These are phyloP conservation scores for Gastrolobium villosum DNA, from an alignment of 306 rosid species.

Conservation along the genomic window DNA sequence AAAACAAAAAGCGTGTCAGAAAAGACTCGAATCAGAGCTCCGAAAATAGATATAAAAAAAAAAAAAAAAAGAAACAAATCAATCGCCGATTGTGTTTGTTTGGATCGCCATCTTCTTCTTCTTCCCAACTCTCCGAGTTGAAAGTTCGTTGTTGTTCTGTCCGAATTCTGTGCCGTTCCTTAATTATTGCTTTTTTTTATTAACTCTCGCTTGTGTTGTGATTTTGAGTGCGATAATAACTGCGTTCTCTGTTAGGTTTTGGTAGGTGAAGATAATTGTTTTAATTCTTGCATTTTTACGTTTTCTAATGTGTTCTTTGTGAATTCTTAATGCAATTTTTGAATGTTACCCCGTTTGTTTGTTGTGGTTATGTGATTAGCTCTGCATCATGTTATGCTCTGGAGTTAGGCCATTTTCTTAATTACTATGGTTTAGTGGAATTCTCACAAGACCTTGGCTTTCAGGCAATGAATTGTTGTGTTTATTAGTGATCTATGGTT, in stretches of 20 bases:
- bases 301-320: background rate
- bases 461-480: background rate
- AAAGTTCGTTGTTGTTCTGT: slow-evolving; percentile 62
- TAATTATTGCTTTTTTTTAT: background rate
- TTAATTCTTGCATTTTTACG: background rate
- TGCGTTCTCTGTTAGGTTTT: background rate
- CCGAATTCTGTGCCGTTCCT: slow-evolving; percentile 35
- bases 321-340: slow-evolving; percentile 18
- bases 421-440: background rate
- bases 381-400: background rate
- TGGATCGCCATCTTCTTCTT: slow-evolving; percentile 37
- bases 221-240: background rate
- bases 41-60: background rate
- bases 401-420: background rate
- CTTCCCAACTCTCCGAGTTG: background rate
- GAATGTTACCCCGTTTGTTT: background rate
- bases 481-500: background rate
- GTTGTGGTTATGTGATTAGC: slow-evolving; percentile 3
- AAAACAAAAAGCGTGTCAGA: background rate
- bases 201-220: background rate
- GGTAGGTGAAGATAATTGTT: background rate
- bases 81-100: background rate
- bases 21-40: slow-evolving; percentile 46
- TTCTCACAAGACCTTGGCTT: background rate
- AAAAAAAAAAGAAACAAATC: background rate